Conservation (phyloP, 495 filamentous ascomycete species). For the Hypoxylon crocopeplum region DNA sequence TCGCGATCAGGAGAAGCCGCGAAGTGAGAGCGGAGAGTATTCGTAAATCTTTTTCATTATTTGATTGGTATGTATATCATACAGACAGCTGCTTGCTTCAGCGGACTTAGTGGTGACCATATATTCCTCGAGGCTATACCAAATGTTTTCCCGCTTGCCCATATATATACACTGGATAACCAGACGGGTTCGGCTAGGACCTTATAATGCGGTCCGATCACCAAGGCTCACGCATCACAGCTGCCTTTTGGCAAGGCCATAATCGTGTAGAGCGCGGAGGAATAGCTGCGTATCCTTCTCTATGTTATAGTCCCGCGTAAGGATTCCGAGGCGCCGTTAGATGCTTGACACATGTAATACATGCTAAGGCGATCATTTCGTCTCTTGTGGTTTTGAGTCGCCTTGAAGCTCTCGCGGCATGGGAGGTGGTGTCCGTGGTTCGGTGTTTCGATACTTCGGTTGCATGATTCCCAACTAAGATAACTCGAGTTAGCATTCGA, state of each 20-base stretch:
- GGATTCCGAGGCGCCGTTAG: background rate
- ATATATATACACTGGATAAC: too few relatives aligned
- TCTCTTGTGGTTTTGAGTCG: conserved; percentile 11
- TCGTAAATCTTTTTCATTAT: too few relatives aligned
- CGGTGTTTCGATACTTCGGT: conserved; percentile 40
- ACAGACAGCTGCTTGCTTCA: too few relatives aligned
- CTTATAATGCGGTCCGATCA: too few relatives aligned
- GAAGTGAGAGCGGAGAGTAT: too few relatives aligned
- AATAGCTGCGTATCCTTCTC: background rate
- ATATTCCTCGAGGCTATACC: too few relatives aligned
- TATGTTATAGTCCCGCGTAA: background rate
- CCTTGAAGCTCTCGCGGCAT: conserved; percentile 25
- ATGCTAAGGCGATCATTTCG: conserved; percentile 4
- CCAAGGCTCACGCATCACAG: background rate
- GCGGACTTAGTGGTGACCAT: too few relatives aligned
- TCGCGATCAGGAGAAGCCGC: too few relatives aligned
- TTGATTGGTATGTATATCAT: too few relatives aligned
- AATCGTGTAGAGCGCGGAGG: background rate
- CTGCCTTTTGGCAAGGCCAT: background rate
- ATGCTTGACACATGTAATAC: background rate
- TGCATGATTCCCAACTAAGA: conserved; percentile 38
- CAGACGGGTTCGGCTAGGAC: too few relatives aligned
- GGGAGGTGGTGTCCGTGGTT: conserved; percentile 34
- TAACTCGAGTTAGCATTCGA: background rate
- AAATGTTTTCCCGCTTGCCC: too few relatives aligned